A percentile compares a stretch with the other conserved stretches of the same genome.
Conservation (phyloP, 257 asterid genomes). For the Nicotiana noctiflora region DNA sequence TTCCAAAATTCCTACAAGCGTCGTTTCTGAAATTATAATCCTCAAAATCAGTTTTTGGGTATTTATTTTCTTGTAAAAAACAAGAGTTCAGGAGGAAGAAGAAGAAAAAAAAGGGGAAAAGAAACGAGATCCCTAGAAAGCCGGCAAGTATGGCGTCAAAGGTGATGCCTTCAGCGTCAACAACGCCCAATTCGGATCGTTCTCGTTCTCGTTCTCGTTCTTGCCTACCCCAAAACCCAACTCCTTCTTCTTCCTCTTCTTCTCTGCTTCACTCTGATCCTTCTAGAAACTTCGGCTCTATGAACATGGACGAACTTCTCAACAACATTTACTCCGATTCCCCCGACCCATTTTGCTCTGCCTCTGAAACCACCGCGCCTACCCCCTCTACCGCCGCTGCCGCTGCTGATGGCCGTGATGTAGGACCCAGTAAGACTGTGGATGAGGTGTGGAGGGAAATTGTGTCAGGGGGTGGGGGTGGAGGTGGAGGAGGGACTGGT, state of each 20-base stretch:
- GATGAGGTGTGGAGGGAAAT: constrained; percentile 69
- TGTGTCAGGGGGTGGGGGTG: constrained; percentile 25
- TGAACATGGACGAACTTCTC: constrained; percentile 82
- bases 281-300: constrained; percentile 45
- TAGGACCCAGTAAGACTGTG: constrained; percentile 32
- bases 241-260: constrained; percentile 14
- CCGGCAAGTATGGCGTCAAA: constrained; percentile 77
- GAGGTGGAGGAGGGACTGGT: neutral
- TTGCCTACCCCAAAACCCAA: constrained; percentile 46
- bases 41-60: neutral
- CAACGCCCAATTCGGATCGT: constrained; percentile 82
- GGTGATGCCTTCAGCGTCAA: constrained; percentile 87
- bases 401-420: constrained; percentile 4
- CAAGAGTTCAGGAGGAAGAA: neutral
- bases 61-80: neutral
- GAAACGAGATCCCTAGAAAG: constrained; percentile 13
- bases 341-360: constrained; percentile 2
- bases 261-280: constrained; percentile 41
- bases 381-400: neutral
- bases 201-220: constrained; percentile 74
- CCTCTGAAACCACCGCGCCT: constrained; percentile 35
- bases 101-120: neutral
- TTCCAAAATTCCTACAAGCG: neutral
- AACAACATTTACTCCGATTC: constrained; percentile 39
- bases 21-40: neutral